A percentile compares a stretch with the other conserved stretches of the same genome.
Conservation (phyloP, 768 basidiomycete species). For the Rhodotorula diobovata region DNA sequence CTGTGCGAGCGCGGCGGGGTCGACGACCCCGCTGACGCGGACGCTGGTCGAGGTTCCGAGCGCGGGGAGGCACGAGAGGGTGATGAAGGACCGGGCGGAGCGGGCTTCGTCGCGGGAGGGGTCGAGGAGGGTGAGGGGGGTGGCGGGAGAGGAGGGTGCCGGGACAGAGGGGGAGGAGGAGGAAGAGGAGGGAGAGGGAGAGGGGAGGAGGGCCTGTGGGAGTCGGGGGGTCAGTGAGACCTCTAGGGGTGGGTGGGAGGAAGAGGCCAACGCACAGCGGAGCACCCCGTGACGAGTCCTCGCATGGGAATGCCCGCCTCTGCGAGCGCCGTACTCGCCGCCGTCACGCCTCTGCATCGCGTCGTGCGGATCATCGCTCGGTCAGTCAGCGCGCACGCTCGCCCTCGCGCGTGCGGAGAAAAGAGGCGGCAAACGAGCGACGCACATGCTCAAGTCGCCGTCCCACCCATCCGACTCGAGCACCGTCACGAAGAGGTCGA, state of each 20-base stretch:
- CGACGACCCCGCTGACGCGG: slow-evolving; percentile 51
- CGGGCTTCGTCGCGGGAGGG: slow-evolving; percentile 67
- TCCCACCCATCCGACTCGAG: slow-evolving; percentile 89
- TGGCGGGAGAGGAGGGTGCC: slow-evolving; percentile 28
- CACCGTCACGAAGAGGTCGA: slow-evolving; percentile 84
- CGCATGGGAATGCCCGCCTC: slow-evolving; percentile 89
- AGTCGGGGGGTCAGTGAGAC: slow-evolving; percentile 51
- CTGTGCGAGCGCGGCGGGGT: neutral
- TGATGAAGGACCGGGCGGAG: slow-evolving; percentile 61
- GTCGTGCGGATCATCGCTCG: no score
- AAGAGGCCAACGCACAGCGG: slow-evolving; percentile 57
- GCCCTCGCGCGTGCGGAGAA: no score
- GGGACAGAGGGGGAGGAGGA: slow-evolving; percentile 42
- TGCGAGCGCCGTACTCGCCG: slow-evolving; percentile 83
- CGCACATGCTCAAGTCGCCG: slow-evolving; percentile 59
- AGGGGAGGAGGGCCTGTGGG: slow-evolving; percentile 28
- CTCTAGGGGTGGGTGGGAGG: neutral
- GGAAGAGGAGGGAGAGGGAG: slow-evolving; percentile 47
- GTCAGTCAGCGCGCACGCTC: neutral
- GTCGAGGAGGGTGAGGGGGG: slow-evolving; percentile 57
- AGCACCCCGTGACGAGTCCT: slow-evolving; percentile 78
- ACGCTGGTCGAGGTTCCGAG: slow-evolving; percentile 73
- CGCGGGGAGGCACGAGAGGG: slow-evolving; percentile 81
- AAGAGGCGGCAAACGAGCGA: neutral
- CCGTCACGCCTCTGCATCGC: slow-evolving; percentile 75